A percentile compares a stretch with the other conserved stretches of the same genome.
phyloP scores from a whole-genome alignment of 31 red algal genomes.

The Porphyra umbilicalis region DNA sequence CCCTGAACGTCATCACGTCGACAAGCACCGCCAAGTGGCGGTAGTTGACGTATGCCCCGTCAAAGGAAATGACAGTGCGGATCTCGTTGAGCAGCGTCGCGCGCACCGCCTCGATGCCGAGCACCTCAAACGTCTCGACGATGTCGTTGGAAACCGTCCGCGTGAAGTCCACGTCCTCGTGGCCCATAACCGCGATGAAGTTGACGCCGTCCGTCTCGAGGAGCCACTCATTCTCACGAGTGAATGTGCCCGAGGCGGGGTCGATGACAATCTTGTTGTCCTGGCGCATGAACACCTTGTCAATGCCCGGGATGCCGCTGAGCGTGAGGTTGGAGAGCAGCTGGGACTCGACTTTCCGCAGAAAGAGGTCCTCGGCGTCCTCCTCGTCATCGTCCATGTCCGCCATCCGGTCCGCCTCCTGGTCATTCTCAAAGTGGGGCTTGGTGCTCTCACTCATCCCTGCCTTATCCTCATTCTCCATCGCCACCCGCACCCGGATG shows the following conservation, averaged over 20 bases:
- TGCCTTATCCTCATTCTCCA: conserved; percentile 36
- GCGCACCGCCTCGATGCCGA: conserved; percentile 92
- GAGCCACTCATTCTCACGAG: conserved; percentile 77
- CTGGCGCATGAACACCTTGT: conserved; percentile 94
- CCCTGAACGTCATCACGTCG: conserved; percentile 93
- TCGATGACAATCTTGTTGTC: conserved; percentile 44
- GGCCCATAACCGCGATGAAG: conserved; percentile 78
- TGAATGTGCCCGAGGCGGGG: conserved; percentile 28
- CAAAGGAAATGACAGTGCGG: conserved; percentile 84
- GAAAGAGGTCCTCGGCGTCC: conserved; percentile 70
- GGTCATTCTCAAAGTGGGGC: conserved; percentile 12
- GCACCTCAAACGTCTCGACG: conserved; percentile 79
- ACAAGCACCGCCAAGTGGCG: conserved; percentile 89
- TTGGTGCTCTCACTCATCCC: conserved; percentile 19
- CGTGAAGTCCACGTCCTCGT: conserved; percentile 75
- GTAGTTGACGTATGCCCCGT: conserved; percentile 95
- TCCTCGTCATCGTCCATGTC: conserved; percentile 28
- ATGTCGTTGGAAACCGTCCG: conserved; percentile 92
- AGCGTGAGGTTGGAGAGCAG: conserved; percentile 74
- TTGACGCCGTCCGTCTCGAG: conserved; percentile 96
- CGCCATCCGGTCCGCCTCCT: conserved; percentile 5
- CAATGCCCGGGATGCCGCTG: conserved; percentile 77
- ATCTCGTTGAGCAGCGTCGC: conserved; percentile 85
- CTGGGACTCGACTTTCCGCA: conserved; percentile 64
- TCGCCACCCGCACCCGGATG: conserved; percentile 70